Conservation (phyloP, 257 asterid genomes). For the Nicotiana undulata region DNA sequence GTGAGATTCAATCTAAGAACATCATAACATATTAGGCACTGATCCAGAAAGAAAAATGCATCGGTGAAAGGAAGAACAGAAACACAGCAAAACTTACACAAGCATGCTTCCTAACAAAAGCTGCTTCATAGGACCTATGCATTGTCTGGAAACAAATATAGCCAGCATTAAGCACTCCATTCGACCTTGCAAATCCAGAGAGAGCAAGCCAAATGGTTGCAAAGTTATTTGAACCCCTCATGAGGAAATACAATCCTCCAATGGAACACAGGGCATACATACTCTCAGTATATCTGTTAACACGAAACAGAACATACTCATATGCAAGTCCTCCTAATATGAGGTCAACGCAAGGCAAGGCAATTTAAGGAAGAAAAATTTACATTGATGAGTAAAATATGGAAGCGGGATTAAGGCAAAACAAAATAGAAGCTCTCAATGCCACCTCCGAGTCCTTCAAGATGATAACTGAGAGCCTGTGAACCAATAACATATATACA, state of each 20-base stretch:
- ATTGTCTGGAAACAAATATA: conserved; percentile 63
- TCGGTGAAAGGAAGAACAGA: neutral
- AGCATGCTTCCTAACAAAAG: conserved; percentile 30
- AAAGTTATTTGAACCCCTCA: conserved; percentile 36
- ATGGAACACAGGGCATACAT: conserved; percentile 68
- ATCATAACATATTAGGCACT: neutral
- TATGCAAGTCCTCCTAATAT: neutral
- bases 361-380: conserved; percentile 22
- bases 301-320: conserved; percentile 15
- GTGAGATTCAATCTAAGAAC: neutral
- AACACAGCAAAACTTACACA: conserved; percentile 37
- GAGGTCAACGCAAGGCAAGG: conserved; percentile 9
- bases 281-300: conserved; percentile 86
- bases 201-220: conserved; percentile 73
- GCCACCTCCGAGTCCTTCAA: conserved; percentile 67
- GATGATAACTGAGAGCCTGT: conserved; percentile 68
- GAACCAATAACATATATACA: neutral
- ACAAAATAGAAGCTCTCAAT: conserved; percentile 71
- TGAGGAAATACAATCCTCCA: conserved; percentile 65
- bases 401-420: conserved; percentile 96
- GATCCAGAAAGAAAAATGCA: neutral
- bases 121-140: conserved; percentile 48
- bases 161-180: conserved; percentile 88
- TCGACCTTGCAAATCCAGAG: conserved; percentile 80
- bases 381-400: conserved; percentile 94